phyloP scores from a whole-genome alignment of 495 filamentous ascomycete genomes.

The Aspergillus incahuasiensis region DNA sequence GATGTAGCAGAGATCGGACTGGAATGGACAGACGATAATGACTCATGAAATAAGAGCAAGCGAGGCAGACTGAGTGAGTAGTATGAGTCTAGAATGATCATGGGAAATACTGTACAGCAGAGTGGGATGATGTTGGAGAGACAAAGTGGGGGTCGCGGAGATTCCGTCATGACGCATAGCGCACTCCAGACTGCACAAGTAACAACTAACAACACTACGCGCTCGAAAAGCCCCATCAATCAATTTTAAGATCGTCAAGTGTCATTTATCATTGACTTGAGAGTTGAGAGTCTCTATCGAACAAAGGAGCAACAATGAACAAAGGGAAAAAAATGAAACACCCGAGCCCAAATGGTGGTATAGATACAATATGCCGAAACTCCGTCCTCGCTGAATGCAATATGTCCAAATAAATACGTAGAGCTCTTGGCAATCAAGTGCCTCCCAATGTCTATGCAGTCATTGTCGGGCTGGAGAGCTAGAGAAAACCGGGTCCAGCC shows the following conservation, averaged over 20 bases:
- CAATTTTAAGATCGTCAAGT: neutral
- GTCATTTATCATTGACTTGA: slow-evolving; percentile 14
- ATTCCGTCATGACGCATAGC: neutral
- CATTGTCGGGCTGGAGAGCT: slow-evolving; percentile 24
- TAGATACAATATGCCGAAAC: slow-evolving; percentile 26
- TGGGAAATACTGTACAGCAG: neutral
- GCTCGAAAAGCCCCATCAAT: neutral
- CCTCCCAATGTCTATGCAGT: slow-evolving; percentile 28
- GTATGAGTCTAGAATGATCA: neutral
- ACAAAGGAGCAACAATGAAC: slow-evolving; percentile 18
- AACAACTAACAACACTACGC: too few species aligned
- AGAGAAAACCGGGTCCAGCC: slow-evolving; percentile 38
- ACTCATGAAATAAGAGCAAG: slow-evolving; percentile 1
- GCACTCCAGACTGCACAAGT: too few species aligned
- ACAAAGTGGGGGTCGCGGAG: neutral
- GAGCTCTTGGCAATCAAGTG: slow-evolving; percentile 24
- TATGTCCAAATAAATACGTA: slow-evolving; percentile 20
- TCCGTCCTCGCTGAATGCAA: slow-evolving; percentile 37
- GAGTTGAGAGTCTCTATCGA: slow-evolving; percentile 40
- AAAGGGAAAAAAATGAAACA: slow-evolving; percentile 13
- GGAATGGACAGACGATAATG: neutral
- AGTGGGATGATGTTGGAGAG: slow-evolving; percentile 1
- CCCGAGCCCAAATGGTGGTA: slow-evolving; percentile 23
- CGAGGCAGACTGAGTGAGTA: neutral
- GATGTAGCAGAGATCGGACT: neutral